Evolutionary conservation across 768 basidiomycete genomes (phyloP), one percentile per base, ranked within the genome.

Genomic region (Fomitopsis pulvina): DNA sequence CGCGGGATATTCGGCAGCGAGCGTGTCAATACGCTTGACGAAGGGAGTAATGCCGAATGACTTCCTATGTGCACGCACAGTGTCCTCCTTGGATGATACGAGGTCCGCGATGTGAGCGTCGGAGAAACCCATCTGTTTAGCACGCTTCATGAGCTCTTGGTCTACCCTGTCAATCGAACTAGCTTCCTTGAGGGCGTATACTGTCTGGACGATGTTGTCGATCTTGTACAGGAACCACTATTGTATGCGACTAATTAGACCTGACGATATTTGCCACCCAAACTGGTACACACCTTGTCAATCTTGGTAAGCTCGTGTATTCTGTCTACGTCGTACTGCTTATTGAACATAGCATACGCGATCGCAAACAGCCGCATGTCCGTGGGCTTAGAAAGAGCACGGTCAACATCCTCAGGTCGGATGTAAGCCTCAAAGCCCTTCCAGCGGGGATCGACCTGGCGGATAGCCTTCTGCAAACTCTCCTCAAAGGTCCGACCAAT

Each of bases 401-500:
- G 72, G 62, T 96, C 88, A 59, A 98, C 68, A 60, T 95, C 86
- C 68, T 92, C 83, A 14, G 90, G 84, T 57, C 87, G 76, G 52
- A 89, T 81, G 60, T 95, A 92, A n/a, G 87, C 91, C 68, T 96
- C 94, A 62, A 99, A 99, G 3, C 96, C 96, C 63, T 87, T 82
- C 82, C 91, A 99, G 26, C 89, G 81, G 25, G 96, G 96, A 66
- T 98, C 95, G 30, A 98, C 88, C 73, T 96, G 92, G 54, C 96
- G 87, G 53, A 99, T 88, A 42, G 96, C 96, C 34, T 37, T 37
- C 34, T n/a, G n/a, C n/a, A n/a, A n/a, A n/a, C 89, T 92, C 67
- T 99, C 96, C 69, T 99, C 96, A 59, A 97, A 99, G 1, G 96
- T 99, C 57, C 96, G 87, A 30, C 96, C 96, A 60, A 99, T 97